These are phyloP conservation scores for Apophysomyces trapeziformis DNA, from an alignment of 371 early-diverging fungal species.

Conservation along the genomic window DNA sequence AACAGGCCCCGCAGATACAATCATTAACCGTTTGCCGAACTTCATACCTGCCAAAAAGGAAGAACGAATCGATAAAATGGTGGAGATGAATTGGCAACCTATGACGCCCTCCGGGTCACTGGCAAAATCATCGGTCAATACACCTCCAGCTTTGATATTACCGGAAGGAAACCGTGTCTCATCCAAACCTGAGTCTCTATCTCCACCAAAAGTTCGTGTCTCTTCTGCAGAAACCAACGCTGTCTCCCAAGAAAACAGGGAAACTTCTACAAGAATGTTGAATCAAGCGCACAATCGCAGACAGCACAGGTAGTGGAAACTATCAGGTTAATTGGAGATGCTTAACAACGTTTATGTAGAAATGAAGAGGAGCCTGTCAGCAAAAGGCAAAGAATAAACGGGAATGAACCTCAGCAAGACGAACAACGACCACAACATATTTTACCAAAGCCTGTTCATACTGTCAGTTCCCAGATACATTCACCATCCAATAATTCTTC, in stretches of 20 bases:
- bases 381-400: slow-evolving; percentile 13
- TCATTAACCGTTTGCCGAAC: slow-evolving; percentile 28
- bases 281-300: background rate
- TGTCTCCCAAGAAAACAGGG: background rate
- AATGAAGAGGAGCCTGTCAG: background rate
- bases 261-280: background rate
- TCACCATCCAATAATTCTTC: slow-evolving; percentile 18
- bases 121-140: background rate
- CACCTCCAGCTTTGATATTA: background rate
- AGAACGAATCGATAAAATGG: background rate
- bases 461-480: slow-evolving; percentile 41
- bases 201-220: background rate
- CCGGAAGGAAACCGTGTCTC: background rate
- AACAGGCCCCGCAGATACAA: slow-evolving; percentile 39
- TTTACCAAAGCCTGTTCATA: slow-evolving; percentile 43
- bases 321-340: background rate
- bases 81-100: background rate
- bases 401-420: slow-evolving; percentile 8
- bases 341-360: background rate
- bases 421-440: slow-evolving; percentile 13
- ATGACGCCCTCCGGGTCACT: slow-evolving; percentile 1
- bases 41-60: slow-evolving; percentile 8
- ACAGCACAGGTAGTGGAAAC: slow-evolving; percentile 23
- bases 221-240: background rate
- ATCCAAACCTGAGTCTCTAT: background rate